These are phyloP conservation scores for Heritiera littoralis DNA, from an alignment of 345 rosid species.

Conservation along the genomic window DNA sequence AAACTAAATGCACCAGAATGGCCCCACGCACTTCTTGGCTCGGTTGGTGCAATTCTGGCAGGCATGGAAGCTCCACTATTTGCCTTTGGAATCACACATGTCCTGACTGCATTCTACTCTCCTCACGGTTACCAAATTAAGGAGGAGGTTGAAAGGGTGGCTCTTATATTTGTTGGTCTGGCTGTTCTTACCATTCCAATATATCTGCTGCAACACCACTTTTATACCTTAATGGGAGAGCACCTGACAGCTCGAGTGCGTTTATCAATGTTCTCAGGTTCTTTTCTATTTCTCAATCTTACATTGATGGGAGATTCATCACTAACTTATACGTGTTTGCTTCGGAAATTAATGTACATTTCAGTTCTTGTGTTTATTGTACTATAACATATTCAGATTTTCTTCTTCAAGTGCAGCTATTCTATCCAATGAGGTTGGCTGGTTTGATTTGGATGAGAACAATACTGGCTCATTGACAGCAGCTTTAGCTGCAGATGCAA, in stretches of 20 bases:
- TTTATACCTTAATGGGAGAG: conserved; percentile 86
- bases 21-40: conserved; percentile 79
- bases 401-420: conserved; percentile 53
- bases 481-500: conserved; percentile 79
- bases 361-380: not conserved
- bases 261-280: conserved; percentile 72
- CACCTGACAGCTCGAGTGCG: conserved; percentile 75
- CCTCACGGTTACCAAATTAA: conserved; percentile 44
- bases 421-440: conserved; percentile 76
- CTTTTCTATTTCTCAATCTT: not conserved
- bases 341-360: not conserved
- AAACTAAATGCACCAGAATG: conserved; percentile 83
- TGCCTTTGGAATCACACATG: conserved; percentile 67
- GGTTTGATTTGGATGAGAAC: conserved; percentile 89
- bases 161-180: conserved; percentile 48
- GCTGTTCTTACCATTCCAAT: conserved; percentile 59
- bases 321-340: not conserved
- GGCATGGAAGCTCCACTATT: conserved; percentile 74
- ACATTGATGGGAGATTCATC: conserved; percentile 1
- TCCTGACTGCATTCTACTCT: conserved; percentile 64
- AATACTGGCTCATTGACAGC: conserved; percentile 64
- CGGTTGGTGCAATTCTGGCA: conserved; percentile 73
- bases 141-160: conserved; percentile 46
- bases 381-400: not conserved
- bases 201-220: conserved; percentile 72